These are phyloP conservation scores for Fusarium circinatum DNA, from an alignment of 2,329 filamentous ascomycete species.

Conservation along the genomic window DNA sequence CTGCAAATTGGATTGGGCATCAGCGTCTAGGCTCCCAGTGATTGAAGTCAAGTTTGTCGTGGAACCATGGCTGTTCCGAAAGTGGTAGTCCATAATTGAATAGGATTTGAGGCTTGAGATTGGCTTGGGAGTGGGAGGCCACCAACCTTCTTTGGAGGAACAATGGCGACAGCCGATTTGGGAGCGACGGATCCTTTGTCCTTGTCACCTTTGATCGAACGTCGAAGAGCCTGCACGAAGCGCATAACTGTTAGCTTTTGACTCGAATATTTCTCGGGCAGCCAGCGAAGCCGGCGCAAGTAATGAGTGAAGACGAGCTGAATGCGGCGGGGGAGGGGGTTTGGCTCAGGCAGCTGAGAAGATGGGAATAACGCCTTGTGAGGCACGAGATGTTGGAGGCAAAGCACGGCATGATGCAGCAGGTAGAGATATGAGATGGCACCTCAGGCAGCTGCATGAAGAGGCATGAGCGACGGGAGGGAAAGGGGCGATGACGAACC, in stretches of 20 bases:
- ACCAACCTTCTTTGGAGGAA: constrained; percentile 90
- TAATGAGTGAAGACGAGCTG: constrained; percentile 11
- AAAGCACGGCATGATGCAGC: constrained; percentile 13
- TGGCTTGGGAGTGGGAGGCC: constrained; percentile 21
- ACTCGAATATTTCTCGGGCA: constrained; percentile 27
- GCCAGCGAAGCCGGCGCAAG: constrained; percentile 22
- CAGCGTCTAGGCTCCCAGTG: constrained; percentile 29
- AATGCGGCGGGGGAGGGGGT: constrained; percentile 30
- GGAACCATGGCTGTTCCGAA: constrained; percentile 24
- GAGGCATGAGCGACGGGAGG: constrained; percentile 26
- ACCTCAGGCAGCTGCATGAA: constrained; percentile 2
- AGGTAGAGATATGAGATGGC: neutral
- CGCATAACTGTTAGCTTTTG: constrained; percentile 56
- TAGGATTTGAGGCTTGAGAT: constrained; percentile 25
- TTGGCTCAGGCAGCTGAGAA: constrained; percentile 6
- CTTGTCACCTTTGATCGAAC: constrained; percentile 92
- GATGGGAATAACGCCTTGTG: constrained; percentile 12
- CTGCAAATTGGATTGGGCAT: constrained; percentile 56
- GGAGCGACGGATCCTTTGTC: constrained; percentile 80
- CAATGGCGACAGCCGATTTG: constrained; percentile 88
- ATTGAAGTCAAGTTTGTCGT: constrained; percentile 17
- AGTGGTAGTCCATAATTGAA: constrained; percentile 18
- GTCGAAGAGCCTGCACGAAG: constrained; percentile 75
- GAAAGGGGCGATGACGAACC: constrained; percentile 46
- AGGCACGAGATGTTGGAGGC: constrained; percentile 11